A percentile compares a stretch with the other conserved stretches of the same genome.
Conservation (phyloP, 192 early-diverging fungal genomes). For the Coemansia sp. region DNA sequence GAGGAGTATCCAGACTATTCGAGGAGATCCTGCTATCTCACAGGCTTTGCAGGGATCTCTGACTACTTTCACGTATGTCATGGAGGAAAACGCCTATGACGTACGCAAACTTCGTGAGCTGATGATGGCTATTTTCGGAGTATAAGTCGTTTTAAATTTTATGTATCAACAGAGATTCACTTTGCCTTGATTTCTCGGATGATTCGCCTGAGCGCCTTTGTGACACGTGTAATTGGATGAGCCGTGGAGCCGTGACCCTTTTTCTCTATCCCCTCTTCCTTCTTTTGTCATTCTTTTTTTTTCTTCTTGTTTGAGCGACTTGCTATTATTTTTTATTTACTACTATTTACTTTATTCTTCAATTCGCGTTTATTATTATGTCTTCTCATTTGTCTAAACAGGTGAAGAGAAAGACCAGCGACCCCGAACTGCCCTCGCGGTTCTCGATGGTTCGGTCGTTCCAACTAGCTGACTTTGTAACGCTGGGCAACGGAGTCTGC, state of each 20-base stretch:
- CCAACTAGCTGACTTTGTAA: slow-evolving; percentile 83
- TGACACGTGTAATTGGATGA: slow-evolving; percentile 4
- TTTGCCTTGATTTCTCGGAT: slow-evolving; percentile 6
- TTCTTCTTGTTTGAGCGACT: neutral
- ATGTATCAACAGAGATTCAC: neutral
- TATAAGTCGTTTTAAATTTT: slow-evolving; percentile 1
- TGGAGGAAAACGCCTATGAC: slow-evolving; percentile 64
- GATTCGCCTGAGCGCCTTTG: neutral
- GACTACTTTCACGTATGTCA: slow-evolving; percentile 86
- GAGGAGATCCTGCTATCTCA: slow-evolving; percentile 78
- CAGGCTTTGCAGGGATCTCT: slow-evolving; percentile 73
- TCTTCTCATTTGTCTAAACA: slow-evolving; percentile 11
- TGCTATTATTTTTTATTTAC: neutral
- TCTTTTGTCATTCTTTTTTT: slow-evolving; percentile 8
- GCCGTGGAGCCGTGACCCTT: neutral
- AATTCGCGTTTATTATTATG: neutral
- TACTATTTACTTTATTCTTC: neutral
- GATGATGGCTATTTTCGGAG: slow-evolving; percentile 51
- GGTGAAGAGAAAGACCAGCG: slow-evolving; percentile 45
- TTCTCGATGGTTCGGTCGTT: slow-evolving; percentile 67
- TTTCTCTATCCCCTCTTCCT: neutral
- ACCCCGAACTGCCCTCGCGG: slow-evolving; percentile 42
- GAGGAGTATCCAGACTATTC: slow-evolving; percentile 77
- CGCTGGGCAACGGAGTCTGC: slow-evolving; percentile 83
- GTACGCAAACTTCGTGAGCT: slow-evolving; percentile 59